Evolutionary conservation across 202 grass and related monocot genomes (phyloP), one percentile per base, ranked within the genome.

Genomic region (Carex sylvatica): DNA sequence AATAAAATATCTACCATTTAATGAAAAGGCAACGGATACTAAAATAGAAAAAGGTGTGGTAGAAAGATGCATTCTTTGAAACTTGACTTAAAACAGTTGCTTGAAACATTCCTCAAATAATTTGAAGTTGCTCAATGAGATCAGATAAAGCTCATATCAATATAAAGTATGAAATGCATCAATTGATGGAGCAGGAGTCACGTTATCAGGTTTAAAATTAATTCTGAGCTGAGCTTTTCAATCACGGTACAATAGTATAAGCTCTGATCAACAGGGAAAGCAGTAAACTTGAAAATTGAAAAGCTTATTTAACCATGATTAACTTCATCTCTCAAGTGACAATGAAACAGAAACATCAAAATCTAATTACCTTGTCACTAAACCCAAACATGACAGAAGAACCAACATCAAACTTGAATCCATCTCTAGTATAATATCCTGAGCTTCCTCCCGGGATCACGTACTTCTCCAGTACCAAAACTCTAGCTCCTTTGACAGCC

Each of bases 351-450:
- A 72, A 61, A 10, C 9, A 65, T 66, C 4, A 49, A 42, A 81
- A 81, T 51, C 4, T 2, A 81, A 65, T 60, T 66, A 88, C 95
- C 95, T 93, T 93, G 76, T 98, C 92, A 38, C 92, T 91, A 80
- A 95, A 98, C 3, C 95, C 95, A 80, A 98, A 95, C 90, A 98
- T 93, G 70, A 98, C 89, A 33, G 95, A 95, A 13, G 95, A 98
- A n/a, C 92, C 95, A 4, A 98, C 28, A 28, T 28, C 28, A 28
- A 28, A 28, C 28, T 28, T 28, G 28, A 28, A 28, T 28, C 28
- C 28, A 52, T 90, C 90, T 78, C 90, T 85, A 80, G 81, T 36
- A 87, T 98, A 98, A 91, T 91, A 87, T 47, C 95, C 95, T 9
- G 95, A 95, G 87, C 92, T 95, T 3, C 90, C 95, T 22, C 95